Evolutionary conservation across 1,284 basidiomycete species (phyloP).

Genomic region (Volvariella surrecta): DNA sequence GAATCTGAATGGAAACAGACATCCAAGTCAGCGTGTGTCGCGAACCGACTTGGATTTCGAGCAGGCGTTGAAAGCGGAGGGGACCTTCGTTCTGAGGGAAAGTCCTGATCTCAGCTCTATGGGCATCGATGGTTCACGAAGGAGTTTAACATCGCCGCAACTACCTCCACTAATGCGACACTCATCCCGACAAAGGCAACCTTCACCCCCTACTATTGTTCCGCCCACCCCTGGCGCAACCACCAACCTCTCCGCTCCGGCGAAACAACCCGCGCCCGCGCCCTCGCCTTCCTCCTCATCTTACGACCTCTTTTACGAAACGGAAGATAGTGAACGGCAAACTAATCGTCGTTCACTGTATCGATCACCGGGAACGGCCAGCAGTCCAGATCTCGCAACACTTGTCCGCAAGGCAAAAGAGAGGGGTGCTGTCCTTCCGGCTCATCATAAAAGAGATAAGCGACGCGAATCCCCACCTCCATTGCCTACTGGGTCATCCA

Average conservation of each 20-base stretch:
- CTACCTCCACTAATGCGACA: slow-evolving; percentile 23
- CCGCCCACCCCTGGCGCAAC: slow-evolving; percentile 43
- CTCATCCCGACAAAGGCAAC: slow-evolving; percentile 23
- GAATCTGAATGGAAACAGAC: slow-evolving; percentile 31
- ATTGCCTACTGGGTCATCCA: slow-evolving; percentile 26
- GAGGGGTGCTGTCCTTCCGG: slow-evolving; percentile 35
- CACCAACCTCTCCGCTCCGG: slow-evolving; percentile 14
- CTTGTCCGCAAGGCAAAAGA: slow-evolving; percentile 75
- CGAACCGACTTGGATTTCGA: slow-evolving; percentile 75
- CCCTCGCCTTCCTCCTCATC: slow-evolving; percentile 33
- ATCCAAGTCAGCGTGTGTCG: slow-evolving; percentile 43
- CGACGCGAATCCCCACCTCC: slow-evolving; percentile 41
- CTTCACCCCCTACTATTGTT: slow-evolving; percentile 41
- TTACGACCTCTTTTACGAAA: slow-evolving; percentile 54
- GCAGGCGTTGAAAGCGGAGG: slow-evolving; percentile 54
- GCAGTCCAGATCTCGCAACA: slow-evolving; percentile 82
- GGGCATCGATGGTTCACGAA: slow-evolving; percentile 38
- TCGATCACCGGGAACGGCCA: slow-evolving; percentile 79
- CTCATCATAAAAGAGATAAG: slow-evolving; percentile 31
- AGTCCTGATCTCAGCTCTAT: slow-evolving; percentile 58
- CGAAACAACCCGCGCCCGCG: slow-evolving; percentile 6
- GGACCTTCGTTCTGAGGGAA: slow-evolving; percentile 60
- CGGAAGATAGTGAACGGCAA: slow-evolving; percentile 51
- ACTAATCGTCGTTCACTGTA: slow-evolving; percentile 79
- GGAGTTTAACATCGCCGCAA: slow-evolving; percentile 23